Evolutionary conservation across 164 flowering plant genomes (phyloP).

Genomic region (Macadamia integrifolia): DNA sequence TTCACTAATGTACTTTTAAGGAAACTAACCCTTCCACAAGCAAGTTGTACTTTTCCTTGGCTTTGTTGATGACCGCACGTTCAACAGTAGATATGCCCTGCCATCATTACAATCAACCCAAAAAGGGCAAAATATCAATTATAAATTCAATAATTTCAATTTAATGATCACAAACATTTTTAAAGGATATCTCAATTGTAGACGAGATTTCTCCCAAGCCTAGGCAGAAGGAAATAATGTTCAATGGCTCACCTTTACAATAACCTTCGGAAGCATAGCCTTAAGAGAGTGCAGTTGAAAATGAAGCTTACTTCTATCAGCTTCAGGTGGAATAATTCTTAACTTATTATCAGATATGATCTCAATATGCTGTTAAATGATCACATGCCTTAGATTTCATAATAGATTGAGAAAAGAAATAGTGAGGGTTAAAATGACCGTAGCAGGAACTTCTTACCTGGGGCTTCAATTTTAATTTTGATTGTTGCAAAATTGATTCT

Average conservation of each 20-base stretch:
- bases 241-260: conserved; percentile 63
- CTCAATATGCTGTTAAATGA: conserved; percentile 48
- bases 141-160: neutral
- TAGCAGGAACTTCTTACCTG: conserved; percentile 31
- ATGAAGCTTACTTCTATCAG: conserved; percentile 51
- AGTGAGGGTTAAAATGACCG: neutral
- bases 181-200: neutral
- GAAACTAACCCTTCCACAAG: conserved; percentile 84
- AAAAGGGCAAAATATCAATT: conserved; percentile 1
- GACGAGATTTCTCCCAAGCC: neutral
- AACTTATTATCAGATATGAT: conserved; percentile 46
- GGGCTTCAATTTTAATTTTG: conserved; percentile 42
- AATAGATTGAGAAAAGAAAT: neutral
- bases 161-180: neutral
- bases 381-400: conserved; percentile 8
- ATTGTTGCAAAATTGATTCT: conserved; percentile 54
- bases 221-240: neutral
- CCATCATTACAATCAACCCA: conserved; percentile 8
- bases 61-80: conserved; percentile 61
- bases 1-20: no score
- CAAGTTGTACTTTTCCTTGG: conserved; percentile 36
- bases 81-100: conserved; percentile 83
- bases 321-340: conserved; percentile 40
- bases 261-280: conserved; percentile 54
- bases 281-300: conserved; percentile 53